phyloP scores from a whole-genome alignment of 345 rosid species.

The Euphorbia pulcherrima region DNA sequence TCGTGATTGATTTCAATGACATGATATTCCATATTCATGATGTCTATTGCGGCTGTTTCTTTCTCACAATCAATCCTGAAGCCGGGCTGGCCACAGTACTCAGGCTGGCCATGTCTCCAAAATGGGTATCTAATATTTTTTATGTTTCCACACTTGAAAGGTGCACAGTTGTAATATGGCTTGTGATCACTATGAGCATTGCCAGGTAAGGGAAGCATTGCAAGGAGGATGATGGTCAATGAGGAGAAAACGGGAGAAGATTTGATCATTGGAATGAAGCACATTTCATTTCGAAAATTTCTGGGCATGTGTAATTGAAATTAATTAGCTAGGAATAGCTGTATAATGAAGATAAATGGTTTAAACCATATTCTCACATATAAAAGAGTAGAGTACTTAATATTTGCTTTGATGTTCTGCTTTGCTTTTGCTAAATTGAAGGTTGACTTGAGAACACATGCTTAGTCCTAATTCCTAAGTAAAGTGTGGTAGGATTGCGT shows the following conservation, averaged over 20 bases:
- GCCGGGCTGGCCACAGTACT: slow-evolving; percentile 5
- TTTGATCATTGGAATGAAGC: not conserved
- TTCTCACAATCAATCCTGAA: slow-evolving; percentile 5
- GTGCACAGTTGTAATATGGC: not conserved
- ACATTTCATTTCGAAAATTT: not conserved
- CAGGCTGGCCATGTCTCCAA: slow-evolving; percentile 6
- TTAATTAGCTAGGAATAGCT: not conserved
- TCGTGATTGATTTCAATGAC: slow-evolving; percentile 1
- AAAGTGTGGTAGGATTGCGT: not conserved
- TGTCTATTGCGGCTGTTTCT: not conserved
- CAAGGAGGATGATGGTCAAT: not conserved
- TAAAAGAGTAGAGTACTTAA: no score
- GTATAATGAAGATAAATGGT: not conserved
- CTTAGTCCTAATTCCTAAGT: not conserved
- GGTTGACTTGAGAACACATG: not conserved
- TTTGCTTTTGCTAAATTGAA: not conserved
- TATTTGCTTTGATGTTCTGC: not conserved
- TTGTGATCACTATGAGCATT: not conserved
- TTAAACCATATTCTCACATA: not conserved
- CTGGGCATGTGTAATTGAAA: not conserved
- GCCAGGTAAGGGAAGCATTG: not conserved
- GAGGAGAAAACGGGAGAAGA: not conserved
- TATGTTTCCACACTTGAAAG: slow-evolving; percentile 5
- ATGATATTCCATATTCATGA: not conserved
- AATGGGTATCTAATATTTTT: slow-evolving; percentile 3